Evolutionary conservation across 352 stramenopile species (phyloP).

Genomic region (Phytophthora crassamura): DNA sequence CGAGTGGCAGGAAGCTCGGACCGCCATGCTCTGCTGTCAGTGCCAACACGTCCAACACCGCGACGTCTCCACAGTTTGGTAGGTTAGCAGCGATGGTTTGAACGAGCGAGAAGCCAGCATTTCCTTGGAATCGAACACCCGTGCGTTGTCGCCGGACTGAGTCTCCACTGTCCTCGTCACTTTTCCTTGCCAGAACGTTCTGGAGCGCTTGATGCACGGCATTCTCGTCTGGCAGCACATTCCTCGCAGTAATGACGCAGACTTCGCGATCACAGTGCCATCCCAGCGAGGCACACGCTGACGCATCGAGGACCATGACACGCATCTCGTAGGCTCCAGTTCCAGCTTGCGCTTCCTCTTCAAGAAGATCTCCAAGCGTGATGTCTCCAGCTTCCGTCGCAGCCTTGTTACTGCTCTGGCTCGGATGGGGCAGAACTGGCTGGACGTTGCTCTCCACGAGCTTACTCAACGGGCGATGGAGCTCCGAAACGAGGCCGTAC

Average conservation of each 20-base stretch:
- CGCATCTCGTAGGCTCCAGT: slow-evolving; percentile 2
- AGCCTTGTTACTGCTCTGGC: slow-evolving; percentile 17
- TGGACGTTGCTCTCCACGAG: slow-evolving; percentile 24
- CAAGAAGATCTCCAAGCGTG: slow-evolving; percentile 23
- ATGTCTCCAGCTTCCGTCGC: slow-evolving; percentile 18
- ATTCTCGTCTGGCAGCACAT: slow-evolving; percentile 12
- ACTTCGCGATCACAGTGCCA: slow-evolving; percentile 18
- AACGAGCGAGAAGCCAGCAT: slow-evolving; percentile 17
- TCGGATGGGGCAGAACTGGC: slow-evolving; percentile 29
- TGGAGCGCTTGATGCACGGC: slow-evolving; percentile 8
- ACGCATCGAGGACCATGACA: slow-evolving; percentile 10
- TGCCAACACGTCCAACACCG: slow-evolving; percentile 11
- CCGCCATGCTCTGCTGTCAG: slow-evolving; percentile 1
- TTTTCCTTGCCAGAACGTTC: slow-evolving; percentile 13
- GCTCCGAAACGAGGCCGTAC: slow-evolving; percentile 16
- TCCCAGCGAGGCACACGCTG: neutral
- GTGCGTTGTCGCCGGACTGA: slow-evolving; percentile 16
- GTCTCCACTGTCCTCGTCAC: neutral
- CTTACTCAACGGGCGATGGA: slow-evolving; percentile 39
- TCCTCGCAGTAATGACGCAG: slow-evolving; percentile 7
- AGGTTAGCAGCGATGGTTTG: slow-evolving; percentile 14
- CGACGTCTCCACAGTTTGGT: slow-evolving; percentile 19
- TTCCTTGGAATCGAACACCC: slow-evolving; percentile 14
- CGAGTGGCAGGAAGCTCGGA: slow-evolving; percentile 8
- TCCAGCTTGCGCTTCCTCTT: slow-evolving; percentile 6